A percentile compares a stretch with the other conserved stretches of the same genome.
Conservation (phyloP, 768 basidiomycete species). For the Saitozyma sp. region DNA sequence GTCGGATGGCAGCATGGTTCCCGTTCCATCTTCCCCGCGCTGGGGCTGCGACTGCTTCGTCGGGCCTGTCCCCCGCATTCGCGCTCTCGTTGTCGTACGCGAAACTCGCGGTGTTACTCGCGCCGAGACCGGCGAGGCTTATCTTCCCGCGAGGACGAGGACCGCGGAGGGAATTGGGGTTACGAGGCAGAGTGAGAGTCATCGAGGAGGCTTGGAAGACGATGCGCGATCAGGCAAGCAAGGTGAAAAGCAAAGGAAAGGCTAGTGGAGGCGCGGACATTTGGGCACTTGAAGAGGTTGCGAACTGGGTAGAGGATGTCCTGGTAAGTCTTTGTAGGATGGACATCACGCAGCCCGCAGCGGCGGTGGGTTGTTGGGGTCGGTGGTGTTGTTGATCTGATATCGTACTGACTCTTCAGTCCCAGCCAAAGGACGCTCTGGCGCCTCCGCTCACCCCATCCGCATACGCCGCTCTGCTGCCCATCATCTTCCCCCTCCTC, state of each 20-base stretch:
- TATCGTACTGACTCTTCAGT: constrained; percentile 14
- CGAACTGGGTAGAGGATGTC: constrained; percentile 46
- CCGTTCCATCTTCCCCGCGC: constrained; percentile 59
- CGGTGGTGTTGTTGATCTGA: too few relatives aligned
- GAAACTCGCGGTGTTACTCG: constrained; percentile 41
- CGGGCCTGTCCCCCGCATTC: constrained; percentile 25
- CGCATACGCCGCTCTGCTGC: constrained; percentile 42
- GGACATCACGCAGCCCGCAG: too few relatives aligned
- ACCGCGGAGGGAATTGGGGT: constrained; percentile 13
- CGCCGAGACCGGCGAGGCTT: constrained; percentile 30
- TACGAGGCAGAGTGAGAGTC: constrained; percentile 18
- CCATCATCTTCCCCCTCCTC: constrained; percentile 52
- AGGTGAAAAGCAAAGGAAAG: constrained; percentile 28
- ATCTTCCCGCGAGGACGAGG: constrained; percentile 8
- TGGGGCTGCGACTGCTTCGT: constrained; percentile 5
- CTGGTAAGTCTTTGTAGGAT: constrained; percentile 30
- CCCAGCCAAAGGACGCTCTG: constrained; percentile 34
- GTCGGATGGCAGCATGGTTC: constrained; percentile 79
- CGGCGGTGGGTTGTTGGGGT: too few relatives aligned
- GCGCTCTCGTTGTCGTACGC: constrained; percentile 47
- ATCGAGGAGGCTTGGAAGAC: constrained; percentile 36
- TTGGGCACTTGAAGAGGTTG: constrained; percentile 48
- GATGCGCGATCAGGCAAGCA: constrained; percentile 31
- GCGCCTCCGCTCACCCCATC: constrained; percentile 37
- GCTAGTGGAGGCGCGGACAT: constrained; percentile 21